Conservation (phyloP, 805 yeast genomes). For the Saccharomycopsis fibuligera region DNA sequence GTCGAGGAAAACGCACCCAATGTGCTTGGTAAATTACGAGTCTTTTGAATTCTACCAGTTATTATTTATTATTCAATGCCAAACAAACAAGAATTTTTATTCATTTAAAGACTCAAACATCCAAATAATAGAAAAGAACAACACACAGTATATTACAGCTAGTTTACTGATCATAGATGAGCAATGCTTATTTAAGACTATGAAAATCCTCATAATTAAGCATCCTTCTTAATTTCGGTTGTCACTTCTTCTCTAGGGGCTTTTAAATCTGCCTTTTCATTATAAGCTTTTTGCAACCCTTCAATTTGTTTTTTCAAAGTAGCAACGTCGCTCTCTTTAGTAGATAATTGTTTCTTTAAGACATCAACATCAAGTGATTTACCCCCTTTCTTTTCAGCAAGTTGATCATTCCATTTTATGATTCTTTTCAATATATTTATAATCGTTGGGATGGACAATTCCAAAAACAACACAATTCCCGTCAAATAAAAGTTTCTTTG, state of each 20-base stretch:
- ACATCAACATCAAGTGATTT: constrained; percentile 19
- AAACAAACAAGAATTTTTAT: too few species aligned
- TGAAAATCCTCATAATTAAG: not conserved
- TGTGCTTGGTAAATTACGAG: too few species aligned
- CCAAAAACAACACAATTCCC: constrained; percentile 55
- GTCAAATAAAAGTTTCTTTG: constrained; percentile 58
- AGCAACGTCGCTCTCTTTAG: constrained; percentile 39
- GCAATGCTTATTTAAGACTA: too few species aligned
- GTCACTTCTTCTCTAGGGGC: not conserved
- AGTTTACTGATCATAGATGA: too few species aligned
- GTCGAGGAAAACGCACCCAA: too few species aligned
- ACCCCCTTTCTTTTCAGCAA: constrained; percentile 21
- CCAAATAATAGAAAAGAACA: too few species aligned
- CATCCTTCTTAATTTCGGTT: not conserved
- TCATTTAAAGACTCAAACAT: too few species aligned
- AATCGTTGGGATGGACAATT: constrained; percentile 48
- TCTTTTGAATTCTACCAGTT: too few species aligned
- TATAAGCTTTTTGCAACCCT: constrained; percentile 45
- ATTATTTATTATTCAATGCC: too few species aligned
- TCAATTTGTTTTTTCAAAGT: constrained; percentile 45
- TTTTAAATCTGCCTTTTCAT: constrained; percentile 31
- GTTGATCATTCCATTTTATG: constrained; percentile 39
- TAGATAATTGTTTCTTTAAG: constrained; percentile 27
- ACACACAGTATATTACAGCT: too few species aligned
- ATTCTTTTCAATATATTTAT: constrained; percentile 46